Base-by-base conservation (phyloP, 768 basidiomycete genomes). In the Paxillus involutus region DNA sequence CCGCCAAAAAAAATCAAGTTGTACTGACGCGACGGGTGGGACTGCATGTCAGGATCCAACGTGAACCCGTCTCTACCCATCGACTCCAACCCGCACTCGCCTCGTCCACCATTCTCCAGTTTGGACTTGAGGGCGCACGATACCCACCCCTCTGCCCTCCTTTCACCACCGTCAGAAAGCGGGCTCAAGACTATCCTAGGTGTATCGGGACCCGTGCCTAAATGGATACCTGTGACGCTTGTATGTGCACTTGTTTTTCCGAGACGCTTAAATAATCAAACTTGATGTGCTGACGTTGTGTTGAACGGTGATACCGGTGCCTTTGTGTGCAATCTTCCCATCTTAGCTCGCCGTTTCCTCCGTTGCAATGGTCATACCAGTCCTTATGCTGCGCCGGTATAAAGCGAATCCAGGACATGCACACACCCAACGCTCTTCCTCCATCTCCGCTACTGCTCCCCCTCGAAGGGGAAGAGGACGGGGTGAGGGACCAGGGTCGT, bases 181-280 rank as follows among this genome's bases (percentile, higher is more conserved):
- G 39, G 39, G 1, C 39, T 40, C n/a, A 40, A 40, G 17, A 6
- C 39, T 14, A 24, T 39, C 17, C 35, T 44, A 10, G 47, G 53
- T 12, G 35, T 44, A 48, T 37, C 47, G 5, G 33, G 47, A 9
- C 53, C 65, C 3, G 42, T 68, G 11, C 68, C 70, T 1, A 59
- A 52, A 46, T 71, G 70, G 70, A 48, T 71, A 4, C 70, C 68
- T 17, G 35, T 71, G 21, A 64, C 67, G 6, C 57, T 71, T 12
- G 70, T 71, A 53, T 26, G 68, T 53, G 19, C 16, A 24, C 26
- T 35, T 24, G 24, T 13, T 6, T 35, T 35, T 10, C 14, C 35
- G 35, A 35, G 11, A 13, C 35, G 3, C 5, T 12, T 35, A n/a
- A n/a, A n/a, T n/a, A 12, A 6, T 35, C 35, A 35, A 2, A 12